Base-by-base conservation (phyloP, 179 eudicot species). In the Camellia oleifera region DNA sequence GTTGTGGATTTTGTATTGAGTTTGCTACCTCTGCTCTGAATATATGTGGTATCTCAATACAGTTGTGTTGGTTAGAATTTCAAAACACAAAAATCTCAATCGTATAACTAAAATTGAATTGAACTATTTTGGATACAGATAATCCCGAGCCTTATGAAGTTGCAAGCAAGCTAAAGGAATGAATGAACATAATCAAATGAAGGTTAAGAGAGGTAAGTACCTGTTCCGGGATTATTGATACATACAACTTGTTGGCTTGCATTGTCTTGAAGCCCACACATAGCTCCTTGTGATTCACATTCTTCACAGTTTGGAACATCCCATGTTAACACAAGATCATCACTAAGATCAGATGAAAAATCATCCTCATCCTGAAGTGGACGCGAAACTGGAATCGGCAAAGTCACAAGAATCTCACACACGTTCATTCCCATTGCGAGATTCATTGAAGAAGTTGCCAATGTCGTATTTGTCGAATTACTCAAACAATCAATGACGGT, bases 261-360 rank as follows among this genome's bases (percentile, higher is more conserved):
- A 62, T 72, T 75, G 52, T 64, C 82, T 61, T 69, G 32, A 10
- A 82, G 81, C 57, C 89, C 89, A 81, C 94, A 91, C 48, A 66
- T 8, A 9, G 79, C 89, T 2, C 91, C 90, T 46, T 73, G 73
- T 8, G 52, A 77, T 80, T 84, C 92, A 63, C 94, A 91, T 46
- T 79, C 88, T 82, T 57, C 53, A 71, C 94, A 91, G 15, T 88
- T 78, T 15, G 92, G 89, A 0, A 78, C 73, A 46, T 86, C 75
- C 97, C 97, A 92, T 57, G 86, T 83, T 32, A 92, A 81, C 79
- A 50, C 75, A 67, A 91, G 75, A 85, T 89, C 90, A 23, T 58
- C 81, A 2, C 69, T 76, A 6, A 84, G 77, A 26, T 44, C 78
- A 50, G 88, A 77, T 61, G 83, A 72, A 44, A 85, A 65, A 52